Conservation (phyloP, 2,329 filamentous ascomycete genomes). For the Xylariaceae sp. region DNA sequence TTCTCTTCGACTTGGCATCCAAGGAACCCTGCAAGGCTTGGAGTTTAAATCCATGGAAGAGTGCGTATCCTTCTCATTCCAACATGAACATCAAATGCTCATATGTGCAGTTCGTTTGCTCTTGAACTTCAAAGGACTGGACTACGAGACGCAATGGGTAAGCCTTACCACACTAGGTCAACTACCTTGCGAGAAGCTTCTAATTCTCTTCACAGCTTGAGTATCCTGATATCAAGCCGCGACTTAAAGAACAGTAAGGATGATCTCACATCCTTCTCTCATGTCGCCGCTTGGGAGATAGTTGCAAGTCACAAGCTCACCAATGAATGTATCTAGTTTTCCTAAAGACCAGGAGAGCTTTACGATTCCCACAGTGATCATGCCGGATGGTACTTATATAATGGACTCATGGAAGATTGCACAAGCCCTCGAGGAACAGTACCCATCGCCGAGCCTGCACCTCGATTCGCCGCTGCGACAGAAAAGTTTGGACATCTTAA, state of each 20-base stretch:
- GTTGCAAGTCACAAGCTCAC: background rate
- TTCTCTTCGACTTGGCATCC: slow-evolving; percentile 68
- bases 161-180: background rate
- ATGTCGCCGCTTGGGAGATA: background rate
- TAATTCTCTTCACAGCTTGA: slow-evolving; percentile 51
- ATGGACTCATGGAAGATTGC: slow-evolving; percentile 71
- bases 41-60: slow-evolving; percentile 76
- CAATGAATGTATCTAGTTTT: slow-evolving; percentile 41
- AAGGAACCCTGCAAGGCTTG: slow-evolving; percentile 56
- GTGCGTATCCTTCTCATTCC: slow-evolving; percentile 44
- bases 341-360: slow-evolving; percentile 44
- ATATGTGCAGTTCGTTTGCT: slow-evolving; percentile 60
- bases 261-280: background rate
- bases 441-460: slow-evolving; percentile 64
- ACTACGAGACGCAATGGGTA: slow-evolving; percentile 72
- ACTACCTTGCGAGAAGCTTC: background rate
- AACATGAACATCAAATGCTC: slow-evolving; percentile 8
- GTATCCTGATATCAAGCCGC: slow-evolving; percentile 68
- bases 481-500: slow-evolving; percentile 51
- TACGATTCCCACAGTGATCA: slow-evolving; percentile 44
- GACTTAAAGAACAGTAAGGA: slow-evolving; percentile 59
- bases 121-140: slow-evolving; percentile 70
- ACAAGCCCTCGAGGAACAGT: slow-evolving; percentile 59
- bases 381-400: slow-evolving; percentile 59
- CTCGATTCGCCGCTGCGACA: slow-evolving; percentile 59